Conservation (phyloP, 768 basidiomycete species). For the Imleria badia region DNA sequence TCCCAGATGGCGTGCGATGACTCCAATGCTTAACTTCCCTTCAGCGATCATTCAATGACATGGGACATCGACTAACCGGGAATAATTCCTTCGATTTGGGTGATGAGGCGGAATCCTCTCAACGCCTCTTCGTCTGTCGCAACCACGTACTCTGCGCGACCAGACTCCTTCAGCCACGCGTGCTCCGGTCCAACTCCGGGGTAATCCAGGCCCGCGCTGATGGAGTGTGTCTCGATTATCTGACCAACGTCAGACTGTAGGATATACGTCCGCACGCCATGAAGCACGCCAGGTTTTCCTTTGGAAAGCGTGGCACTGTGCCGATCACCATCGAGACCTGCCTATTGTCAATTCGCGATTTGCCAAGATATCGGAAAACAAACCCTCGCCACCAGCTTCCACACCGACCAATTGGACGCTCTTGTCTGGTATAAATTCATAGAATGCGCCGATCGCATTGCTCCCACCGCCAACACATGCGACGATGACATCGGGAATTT, state of each 20-base stretch:
- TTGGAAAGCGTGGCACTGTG: constrained; percentile 94
- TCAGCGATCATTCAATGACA: constrained; percentile 6
- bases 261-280: constrained; percentile 95
- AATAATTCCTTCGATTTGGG: constrained; percentile 95
- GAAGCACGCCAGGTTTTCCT: constrained; percentile 91
- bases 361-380: constrained; percentile 9
- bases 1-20: constrained; percentile 97
- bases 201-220: constrained; percentile 95
- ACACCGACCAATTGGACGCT: constrained; percentile 87
- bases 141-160: constrained; percentile 87
- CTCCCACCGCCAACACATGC: constrained; percentile 98
- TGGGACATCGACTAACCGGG: constrained; percentile 56
- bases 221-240: constrained; percentile 95
- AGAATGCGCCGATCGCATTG: constrained; percentile 98
- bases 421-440: constrained; percentile 91
- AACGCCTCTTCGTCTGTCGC: constrained; percentile 95
- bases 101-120: constrained; percentile 87
- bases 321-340: constrained; percentile 73
- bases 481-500: constrained; percentile 91
- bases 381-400: constrained; percentile 97
- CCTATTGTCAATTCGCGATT: constrained; percentile 7
- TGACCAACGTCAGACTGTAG: constrained; percentile 88
- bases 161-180: constrained; percentile 94
- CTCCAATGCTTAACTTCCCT: constrained; percentile 66
- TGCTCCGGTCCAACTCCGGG: constrained; percentile 98